Base-by-base conservation (phyloP, 164 flowering plant species). In the Nymphaea thermarum region DNA sequence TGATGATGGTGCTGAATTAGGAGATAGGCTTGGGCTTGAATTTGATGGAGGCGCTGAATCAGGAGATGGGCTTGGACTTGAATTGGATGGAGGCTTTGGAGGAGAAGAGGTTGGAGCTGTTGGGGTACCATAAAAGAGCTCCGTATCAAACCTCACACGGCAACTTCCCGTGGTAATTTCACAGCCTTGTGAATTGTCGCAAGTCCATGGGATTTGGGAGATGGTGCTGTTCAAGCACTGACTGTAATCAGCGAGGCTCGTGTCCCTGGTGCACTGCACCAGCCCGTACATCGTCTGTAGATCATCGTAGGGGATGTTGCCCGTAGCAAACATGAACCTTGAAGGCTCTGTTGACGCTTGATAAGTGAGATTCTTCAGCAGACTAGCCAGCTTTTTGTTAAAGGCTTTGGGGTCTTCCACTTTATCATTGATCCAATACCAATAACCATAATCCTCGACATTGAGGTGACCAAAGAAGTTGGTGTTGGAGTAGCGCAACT, bases 181-280 rank as follows among this genome's bases (percentile, higher is more conserved):
- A 36, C 61, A 47, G 14, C 68, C 68, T 7, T 18, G 15, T 43
- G 41, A 41, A 66, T 55, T 36, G 6, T n/a, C 43, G 68, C 61
- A 47, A 25, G 3, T 47, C 15, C 36, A 41, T 6, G 61, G 68
- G 61, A 51, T 17, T 6, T 4, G 18, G 1, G 60, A 42, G 4
- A 66, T 36, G 2, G 68, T 61, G 4, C 55, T 55, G 7, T 16
- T 61, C 60, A 66, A 42, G 43, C 68, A 66, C 43, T 36, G 60
- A 6, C 17, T 17, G 55, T 61, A 66, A 4, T 12, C 36, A 12
- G 18, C 18, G 11, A 3, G 15, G 8, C 43, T 12, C 8, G 47
- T 4, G 18, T 66, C 68, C 45, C 68, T 53, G 4, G 68, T 66
- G 61, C 68, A 66, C 43, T 66, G 68, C 43, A 53, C 60, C 43